Conservation (phyloP, 768 basidiomycete genomes). For the Tylopilus cervinicoccineus region DNA sequence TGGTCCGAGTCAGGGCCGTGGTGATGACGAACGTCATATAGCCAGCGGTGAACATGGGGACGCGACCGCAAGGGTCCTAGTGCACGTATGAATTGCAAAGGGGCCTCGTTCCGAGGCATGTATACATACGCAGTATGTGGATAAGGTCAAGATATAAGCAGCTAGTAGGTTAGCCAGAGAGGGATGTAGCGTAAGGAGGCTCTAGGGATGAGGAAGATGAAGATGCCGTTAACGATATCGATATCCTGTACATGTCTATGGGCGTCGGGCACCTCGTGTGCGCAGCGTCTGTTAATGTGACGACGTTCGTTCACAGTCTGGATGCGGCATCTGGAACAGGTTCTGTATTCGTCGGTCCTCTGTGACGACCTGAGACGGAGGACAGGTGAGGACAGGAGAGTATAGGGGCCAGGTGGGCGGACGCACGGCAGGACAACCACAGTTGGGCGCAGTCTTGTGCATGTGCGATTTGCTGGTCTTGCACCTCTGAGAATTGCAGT, state of each 20-base stretch:
- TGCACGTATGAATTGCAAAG: not conserved
- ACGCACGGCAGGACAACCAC: conserved; percentile 29
- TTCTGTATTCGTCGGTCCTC: conserved; percentile 36
- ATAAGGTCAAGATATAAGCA: conserved; percentile 3
- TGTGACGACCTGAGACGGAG: conserved; percentile 27
- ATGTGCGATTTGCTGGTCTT: conserved; percentile 34
- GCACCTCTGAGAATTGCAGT: conserved; percentile 30
- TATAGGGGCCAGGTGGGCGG: conserved; percentile 10
- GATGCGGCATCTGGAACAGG: conserved; percentile 32
- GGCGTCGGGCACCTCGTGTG: conserved; percentile 1
- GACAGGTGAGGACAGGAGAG: not conserved
- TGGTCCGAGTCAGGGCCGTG: not conserved
- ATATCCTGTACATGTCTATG: not conserved
- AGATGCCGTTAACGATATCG: not conserved
- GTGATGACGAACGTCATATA: conserved; percentile 1
- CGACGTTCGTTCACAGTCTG: conserved; percentile 27
- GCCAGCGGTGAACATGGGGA: conserved; percentile 21
- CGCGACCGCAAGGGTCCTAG: conserved; percentile 16
- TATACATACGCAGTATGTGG: conserved; percentile 16
- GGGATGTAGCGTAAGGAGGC: conserved; percentile 5
- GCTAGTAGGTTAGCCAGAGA: conserved; percentile 16
- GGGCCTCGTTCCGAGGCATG: conserved; percentile 4
- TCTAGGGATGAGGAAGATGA: conserved; percentile 14
- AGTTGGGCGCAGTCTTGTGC: conserved; percentile 34
- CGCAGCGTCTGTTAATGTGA: conserved; percentile 11